Percentiles rank a stretch among this genome's conserved stretches.
Conservation (phyloP, 148 eudicot species). For the Silene conica region DNA sequence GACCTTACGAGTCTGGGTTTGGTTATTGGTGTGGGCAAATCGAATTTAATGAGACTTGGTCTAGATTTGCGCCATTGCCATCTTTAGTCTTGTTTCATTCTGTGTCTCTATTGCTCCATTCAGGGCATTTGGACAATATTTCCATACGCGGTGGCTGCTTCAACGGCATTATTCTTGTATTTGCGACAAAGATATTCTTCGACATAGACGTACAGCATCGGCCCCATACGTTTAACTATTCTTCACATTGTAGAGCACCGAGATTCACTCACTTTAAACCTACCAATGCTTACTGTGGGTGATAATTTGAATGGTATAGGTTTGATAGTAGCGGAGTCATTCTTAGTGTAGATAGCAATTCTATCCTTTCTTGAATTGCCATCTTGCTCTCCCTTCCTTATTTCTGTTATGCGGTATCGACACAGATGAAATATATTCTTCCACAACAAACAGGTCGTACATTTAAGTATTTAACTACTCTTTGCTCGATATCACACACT, state of each 20-base stretch:
- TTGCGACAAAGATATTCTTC: conserved; percentile 46
- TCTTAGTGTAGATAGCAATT: neutral
- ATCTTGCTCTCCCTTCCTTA: too few species aligned
- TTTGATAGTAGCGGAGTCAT: neutral
- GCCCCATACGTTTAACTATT: neutral
- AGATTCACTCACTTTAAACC: neutral
- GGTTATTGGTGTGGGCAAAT: too few species aligned
- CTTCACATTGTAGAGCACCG: conserved; percentile 9
- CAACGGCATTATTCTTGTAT: conserved; percentile 63
- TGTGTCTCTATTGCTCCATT: neutral
- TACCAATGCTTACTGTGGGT: neutral
- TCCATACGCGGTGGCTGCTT: conserved; percentile 66
- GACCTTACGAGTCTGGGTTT: too few species aligned
- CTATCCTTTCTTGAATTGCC: too few species aligned
- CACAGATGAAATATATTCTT: neutral
- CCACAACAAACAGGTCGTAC: neutral
- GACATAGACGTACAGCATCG: conserved; percentile 15
- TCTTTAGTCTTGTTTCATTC: too few species aligned
- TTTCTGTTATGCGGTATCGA: too few species aligned
- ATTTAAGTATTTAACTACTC: too few species aligned
- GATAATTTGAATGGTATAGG: neutral
- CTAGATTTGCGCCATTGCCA: too few species aligned
- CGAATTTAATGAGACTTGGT: too few species aligned
- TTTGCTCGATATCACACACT: neutral
- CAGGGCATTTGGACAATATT: conserved; percentile 82